Percentiles rank a stretch among this genome's conserved stretches.
Conservation (phyloP, 176 grass and related monocot genomes). For the Carex myosuroides region DNA sequence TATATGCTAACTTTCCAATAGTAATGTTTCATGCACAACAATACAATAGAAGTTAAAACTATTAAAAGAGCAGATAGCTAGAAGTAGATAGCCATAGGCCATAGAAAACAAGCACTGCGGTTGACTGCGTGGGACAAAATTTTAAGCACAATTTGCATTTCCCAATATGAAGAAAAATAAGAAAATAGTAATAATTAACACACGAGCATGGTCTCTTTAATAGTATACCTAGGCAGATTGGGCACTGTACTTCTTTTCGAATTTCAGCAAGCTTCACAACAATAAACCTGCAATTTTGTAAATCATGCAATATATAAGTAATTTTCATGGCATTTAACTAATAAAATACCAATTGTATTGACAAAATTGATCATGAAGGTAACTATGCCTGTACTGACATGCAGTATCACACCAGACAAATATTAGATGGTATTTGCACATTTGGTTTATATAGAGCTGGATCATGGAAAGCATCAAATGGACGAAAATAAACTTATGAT, state of each 20-base stretch:
- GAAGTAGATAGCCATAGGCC: background rate
- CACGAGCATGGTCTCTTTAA: background rate
- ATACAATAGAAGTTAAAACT: background rate
- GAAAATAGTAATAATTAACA: background rate
- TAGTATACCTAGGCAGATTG: constrained; percentile 27
- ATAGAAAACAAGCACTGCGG: background rate
- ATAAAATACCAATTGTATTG: background rate
- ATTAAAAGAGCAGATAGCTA: background rate
- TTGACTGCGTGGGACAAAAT: background rate
- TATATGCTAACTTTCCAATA: background rate
- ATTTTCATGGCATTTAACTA: background rate
- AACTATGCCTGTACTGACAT: background rate
- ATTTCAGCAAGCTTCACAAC: constrained; percentile 25
- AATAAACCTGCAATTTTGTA: constrained; percentile 15
- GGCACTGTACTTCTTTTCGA: constrained; percentile 26
- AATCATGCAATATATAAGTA: background rate
- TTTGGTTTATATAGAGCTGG: background rate
- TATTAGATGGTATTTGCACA: background rate
- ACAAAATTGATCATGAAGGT: background rate
- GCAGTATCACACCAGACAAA: background rate
- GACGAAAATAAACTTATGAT: background rate
- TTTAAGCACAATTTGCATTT: background rate
- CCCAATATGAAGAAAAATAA: background rate
- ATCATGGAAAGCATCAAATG: background rate
- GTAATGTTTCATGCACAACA: background rate